Evolutionary conservation across 2,329 filamentous ascomycete species (phyloP).

Genomic region (Diaporthe vaccinii): DNA sequence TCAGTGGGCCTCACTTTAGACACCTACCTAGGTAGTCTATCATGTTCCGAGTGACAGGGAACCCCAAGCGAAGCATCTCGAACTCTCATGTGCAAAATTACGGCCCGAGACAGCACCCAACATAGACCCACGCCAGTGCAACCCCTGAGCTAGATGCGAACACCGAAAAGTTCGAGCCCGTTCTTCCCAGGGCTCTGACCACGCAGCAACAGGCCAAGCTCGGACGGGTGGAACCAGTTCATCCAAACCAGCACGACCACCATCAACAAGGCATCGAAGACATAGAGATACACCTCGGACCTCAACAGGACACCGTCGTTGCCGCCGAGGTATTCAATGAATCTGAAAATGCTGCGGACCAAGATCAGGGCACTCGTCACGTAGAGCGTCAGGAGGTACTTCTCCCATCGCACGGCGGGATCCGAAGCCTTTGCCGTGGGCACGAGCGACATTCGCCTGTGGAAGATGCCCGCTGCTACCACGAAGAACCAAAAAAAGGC

Average conservation of each 20-base stretch:
- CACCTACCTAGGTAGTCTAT: too few species aligned
- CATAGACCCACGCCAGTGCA: neutral
- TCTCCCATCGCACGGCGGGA: constrained; percentile 42
- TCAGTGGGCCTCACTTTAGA: too few species aligned
- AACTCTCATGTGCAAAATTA: neutral
- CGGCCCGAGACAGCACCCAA: neutral
- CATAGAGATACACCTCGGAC: constrained; percentile 60
- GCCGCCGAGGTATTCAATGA: constrained; percentile 62
- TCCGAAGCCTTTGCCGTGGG: constrained; percentile 48
- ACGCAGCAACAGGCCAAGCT: constrained; percentile 29
- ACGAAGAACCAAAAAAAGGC: constrained; percentile 65
- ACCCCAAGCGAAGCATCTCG: too few species aligned
- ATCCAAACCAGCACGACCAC: neutral
- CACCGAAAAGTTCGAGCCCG: neutral
- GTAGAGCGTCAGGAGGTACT: constrained; percentile 41
- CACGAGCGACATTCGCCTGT: constrained; percentile 54
- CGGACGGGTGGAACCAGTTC: constrained; percentile 31
- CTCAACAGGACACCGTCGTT: constrained; percentile 57
- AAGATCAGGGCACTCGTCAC: constrained; percentile 56
- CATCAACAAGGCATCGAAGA: constrained; percentile 57
- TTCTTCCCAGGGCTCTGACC: constrained; percentile 10
- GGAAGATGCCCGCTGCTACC: constrained; percentile 59
- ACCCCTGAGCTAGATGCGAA: neutral
- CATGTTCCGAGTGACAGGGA: too few species aligned
- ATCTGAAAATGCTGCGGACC: constrained; percentile 61